Evolutionary conservation across 495 filamentous ascomycete species (phyloP).

Genomic region (Beverwykella pulmonaria): DNA sequence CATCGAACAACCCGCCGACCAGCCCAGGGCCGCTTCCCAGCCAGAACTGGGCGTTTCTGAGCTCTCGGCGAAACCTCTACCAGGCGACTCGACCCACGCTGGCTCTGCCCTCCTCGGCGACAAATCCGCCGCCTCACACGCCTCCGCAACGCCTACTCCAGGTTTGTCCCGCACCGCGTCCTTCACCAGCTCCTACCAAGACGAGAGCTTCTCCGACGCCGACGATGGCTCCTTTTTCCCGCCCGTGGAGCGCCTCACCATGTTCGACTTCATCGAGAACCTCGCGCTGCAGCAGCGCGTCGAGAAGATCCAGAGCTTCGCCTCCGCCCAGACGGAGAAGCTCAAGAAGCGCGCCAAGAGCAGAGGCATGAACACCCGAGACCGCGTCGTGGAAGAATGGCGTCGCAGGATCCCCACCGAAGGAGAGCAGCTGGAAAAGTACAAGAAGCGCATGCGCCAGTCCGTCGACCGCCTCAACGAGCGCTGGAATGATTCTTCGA

Average conservation of each 20-base stretch:
- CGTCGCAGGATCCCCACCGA: constrained; percentile 76
- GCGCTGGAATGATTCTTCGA: constrained; percentile 85
- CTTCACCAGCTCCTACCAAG: constrained; percentile 53
- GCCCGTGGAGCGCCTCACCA: constrained; percentile 85
- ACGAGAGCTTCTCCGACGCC: constrained; percentile 59
- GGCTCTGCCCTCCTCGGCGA: constrained; percentile 30
- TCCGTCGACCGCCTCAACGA: constrained; percentile 84
- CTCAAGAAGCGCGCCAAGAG: constrained; percentile 75
- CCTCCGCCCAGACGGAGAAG: constrained; percentile 80
- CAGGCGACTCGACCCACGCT: constrained; percentile 32
- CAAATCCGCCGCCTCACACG: neutral
- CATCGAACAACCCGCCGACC: constrained; percentile 10
- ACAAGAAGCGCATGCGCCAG: constrained; percentile 79
- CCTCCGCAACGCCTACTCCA: constrained; percentile 54
- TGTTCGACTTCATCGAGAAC: constrained; percentile 93
- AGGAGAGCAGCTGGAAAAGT: constrained; percentile 91
- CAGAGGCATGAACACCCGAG: constrained; percentile 59
- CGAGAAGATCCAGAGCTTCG: constrained; percentile 79
- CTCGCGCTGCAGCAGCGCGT: constrained; percentile 85
- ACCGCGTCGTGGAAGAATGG: constrained; percentile 86
- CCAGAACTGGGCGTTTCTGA: constrained; percentile 35
- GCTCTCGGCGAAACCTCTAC: constrained; percentile 31
- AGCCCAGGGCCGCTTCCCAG: constrained; percentile 39
- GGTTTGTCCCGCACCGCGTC: constrained; percentile 70
- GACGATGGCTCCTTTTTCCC: constrained; percentile 84